Percentiles rank a stretch among this genome's conserved stretches.
These are phyloP conservation scores for Epithemia pelagica DNA, from an alignment of 108 stramenopile species.

Conservation along the genomic window DNA sequence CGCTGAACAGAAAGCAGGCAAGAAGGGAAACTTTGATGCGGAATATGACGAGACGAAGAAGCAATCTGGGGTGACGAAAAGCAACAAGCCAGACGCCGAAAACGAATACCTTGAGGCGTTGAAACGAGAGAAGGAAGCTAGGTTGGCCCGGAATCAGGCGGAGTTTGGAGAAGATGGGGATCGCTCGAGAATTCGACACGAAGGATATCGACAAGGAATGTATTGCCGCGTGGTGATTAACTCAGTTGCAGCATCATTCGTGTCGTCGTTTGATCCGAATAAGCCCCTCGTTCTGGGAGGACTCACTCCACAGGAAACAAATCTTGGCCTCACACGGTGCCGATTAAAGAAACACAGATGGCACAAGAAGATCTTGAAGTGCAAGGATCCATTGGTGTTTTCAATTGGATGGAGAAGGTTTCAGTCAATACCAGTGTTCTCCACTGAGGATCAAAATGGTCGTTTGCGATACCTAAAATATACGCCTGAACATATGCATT, in stretches of 20 bases:
- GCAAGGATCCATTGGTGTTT: conserved; percentile 95
- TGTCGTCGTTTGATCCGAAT: conserved; percentile 69
- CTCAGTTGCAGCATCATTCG: conserved; percentile 77
- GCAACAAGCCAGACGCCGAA: conserved; percentile 57
- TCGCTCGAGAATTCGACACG: conserved; percentile 62
- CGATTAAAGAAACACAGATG: conserved; percentile 98
- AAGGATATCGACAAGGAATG: conserved; percentile 89
- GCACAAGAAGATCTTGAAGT: conserved; percentile 88
- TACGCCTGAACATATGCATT: conserved; percentile 99
- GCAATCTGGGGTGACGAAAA: conserved; percentile 35
- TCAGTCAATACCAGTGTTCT: conserved; percentile 89
- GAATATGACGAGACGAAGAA: conserved; percentile 85
- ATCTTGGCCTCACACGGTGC: conserved; percentile 75
- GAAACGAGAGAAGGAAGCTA: conserved; percentile 79
- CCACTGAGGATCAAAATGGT: conserved; percentile 44
- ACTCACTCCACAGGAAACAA: conserved; percentile 87
- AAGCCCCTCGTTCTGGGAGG: conserved; percentile 93
- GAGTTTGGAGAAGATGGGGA: conserved; percentile 92
- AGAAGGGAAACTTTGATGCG: conserved; percentile 77
- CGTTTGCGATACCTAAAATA: conserved; percentile 89
- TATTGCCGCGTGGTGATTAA: conserved; percentile 91
- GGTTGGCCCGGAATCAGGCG: conserved; percentile 65
- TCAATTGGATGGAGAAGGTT: conserved; percentile 97
- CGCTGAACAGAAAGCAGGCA: conserved; percentile 65
- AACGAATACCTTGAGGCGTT: conserved; percentile 69